phyloP scores from a whole-genome alignment of 371 early-diverging fungal genomes.

The Syncephalastrum sp. region DNA sequence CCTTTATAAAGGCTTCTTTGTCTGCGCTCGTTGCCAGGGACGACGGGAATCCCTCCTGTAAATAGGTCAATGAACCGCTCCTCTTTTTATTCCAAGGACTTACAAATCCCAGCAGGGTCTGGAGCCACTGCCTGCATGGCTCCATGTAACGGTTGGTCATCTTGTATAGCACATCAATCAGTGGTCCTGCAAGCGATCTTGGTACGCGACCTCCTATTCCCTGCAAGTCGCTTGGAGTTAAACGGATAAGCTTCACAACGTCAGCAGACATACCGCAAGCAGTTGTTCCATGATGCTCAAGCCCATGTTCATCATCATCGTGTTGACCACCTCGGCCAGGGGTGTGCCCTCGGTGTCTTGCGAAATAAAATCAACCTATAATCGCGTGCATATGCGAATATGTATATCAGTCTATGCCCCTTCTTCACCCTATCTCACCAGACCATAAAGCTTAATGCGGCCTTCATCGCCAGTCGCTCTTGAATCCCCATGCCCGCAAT shows the following conservation, averaged over 20 bases:
- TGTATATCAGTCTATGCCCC: background rate
- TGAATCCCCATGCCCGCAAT: slow-evolving; percentile 60
- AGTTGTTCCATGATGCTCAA: slow-evolving; percentile 55
- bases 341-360: slow-evolving; percentile 45
- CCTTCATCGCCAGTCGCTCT: slow-evolving; percentile 61
- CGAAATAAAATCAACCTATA: slow-evolving; percentile 53
- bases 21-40: slow-evolving; percentile 45
- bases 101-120: slow-evolving; percentile 55
- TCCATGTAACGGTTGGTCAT: slow-evolving; percentile 54
- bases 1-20: slow-evolving; percentile 64
- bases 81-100: slow-evolving; percentile 1
- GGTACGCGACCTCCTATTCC: slow-evolving; percentile 75
- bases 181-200: slow-evolving; percentile 62
- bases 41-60: slow-evolving; percentile 68
- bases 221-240: slow-evolving; percentile 22
- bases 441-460: slow-evolving; percentile 62
- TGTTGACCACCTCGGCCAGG: slow-evolving; percentile 40
- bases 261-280: slow-evolving; percentile 37
- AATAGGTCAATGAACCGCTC: background rate
- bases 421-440: background rate
- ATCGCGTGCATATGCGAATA: background rate
- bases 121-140: slow-evolving; percentile 56
- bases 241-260: background rate
- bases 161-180: slow-evolving; percentile 65
- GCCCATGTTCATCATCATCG: slow-evolving; percentile 48